Conservation (phyloP, 768 basidiomycete species). For the Mycena floridula region DNA sequence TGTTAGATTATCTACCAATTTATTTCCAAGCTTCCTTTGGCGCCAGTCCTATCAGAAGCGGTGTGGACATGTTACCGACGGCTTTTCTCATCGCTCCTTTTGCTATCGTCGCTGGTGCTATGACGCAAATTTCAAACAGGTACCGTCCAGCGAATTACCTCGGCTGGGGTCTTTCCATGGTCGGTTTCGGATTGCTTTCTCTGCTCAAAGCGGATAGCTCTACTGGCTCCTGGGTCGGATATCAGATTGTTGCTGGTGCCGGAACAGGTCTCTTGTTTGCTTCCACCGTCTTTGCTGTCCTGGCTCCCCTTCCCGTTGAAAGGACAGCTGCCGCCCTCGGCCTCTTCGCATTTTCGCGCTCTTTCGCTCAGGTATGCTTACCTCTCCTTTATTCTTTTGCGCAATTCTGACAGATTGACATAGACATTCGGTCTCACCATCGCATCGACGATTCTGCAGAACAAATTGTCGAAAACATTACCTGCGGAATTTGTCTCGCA, state of each 20-base stretch:
- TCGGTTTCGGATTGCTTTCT: conserved; percentile 29
- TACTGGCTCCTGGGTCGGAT: conserved; percentile 20
- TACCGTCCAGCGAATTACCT: no score
- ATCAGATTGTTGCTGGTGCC: conserved; percentile 5
- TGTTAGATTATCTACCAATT: conserved; percentile 39
- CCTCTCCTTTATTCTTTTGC: no score
- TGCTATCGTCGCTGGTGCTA: no score
- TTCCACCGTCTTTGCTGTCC: conserved; percentile 10
- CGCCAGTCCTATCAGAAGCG: conserved; percentile 22
- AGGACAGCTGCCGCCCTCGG: conserved; percentile 31
- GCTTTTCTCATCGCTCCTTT: no score
- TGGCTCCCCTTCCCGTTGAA: conserved; percentile 10
- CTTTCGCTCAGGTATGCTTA: conserved; percentile 15
- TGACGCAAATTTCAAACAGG: no score
- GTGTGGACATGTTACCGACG: no score
- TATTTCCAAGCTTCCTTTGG: no score
- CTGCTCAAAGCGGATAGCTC: conserved; percentile 17
- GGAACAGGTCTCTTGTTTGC: conserved; percentile 5
- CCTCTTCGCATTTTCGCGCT: conserved; percentile 21
- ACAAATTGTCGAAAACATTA: conserved; percentile 23
- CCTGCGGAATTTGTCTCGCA: conserved; percentile 15
- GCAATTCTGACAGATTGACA: no score
- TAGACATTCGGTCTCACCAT: conserved; percentile 24
- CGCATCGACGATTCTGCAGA: conserved; percentile 26
- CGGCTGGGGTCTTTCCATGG: conserved; percentile 27